Conservation (phyloP, 2,329 filamentous ascomycete genomes). For the Penicillium decumbens region DNA sequence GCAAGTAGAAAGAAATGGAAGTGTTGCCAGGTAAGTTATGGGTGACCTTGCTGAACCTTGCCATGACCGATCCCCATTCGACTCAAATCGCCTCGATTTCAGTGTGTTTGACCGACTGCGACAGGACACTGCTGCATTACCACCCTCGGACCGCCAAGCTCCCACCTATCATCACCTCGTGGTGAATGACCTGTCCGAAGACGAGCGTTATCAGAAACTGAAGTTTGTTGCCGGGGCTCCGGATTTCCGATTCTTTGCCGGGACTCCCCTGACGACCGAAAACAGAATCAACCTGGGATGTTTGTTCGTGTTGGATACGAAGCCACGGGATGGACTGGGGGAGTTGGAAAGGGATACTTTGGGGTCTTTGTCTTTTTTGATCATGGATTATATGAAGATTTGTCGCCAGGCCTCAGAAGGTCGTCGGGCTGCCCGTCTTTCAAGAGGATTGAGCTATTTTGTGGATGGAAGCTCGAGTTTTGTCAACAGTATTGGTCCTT, state of each 20-base stretch:
- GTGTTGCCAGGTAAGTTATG: constrained; percentile 33
- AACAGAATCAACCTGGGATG: constrained; percentile 57
- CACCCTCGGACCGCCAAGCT: constrained; percentile 21
- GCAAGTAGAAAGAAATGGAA: constrained; percentile 33
- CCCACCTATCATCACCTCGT: constrained; percentile 29
- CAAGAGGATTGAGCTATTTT: constrained; percentile 54
- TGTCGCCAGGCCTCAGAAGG: constrained; percentile 50
- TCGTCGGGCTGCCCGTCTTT: constrained; percentile 51
- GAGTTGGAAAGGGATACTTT: constrained; percentile 46
- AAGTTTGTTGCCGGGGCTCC: constrained; percentile 34
- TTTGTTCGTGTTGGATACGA: constrained; percentile 57
- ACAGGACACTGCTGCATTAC: constrained; percentile 36
- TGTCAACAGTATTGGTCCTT: constrained; percentile 27
- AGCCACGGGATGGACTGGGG: constrained; percentile 48
- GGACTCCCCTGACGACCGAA: constrained; percentile 58
- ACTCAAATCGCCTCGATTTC: neutral
- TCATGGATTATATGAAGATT: constrained; percentile 59
- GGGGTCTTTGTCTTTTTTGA: constrained; percentile 52
- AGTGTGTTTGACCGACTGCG: neutral
- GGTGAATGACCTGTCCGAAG: constrained; percentile 38
- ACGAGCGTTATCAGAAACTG: constrained; percentile 38
- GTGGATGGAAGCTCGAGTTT: constrained; percentile 49
- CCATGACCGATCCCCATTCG: neutral
- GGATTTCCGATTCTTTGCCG: constrained; percentile 51
- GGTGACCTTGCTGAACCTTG: neutral